phyloP scores from a whole-genome alignment of 1,284 basidiomycete genomes.

The Ustilago loliicola region DNA sequence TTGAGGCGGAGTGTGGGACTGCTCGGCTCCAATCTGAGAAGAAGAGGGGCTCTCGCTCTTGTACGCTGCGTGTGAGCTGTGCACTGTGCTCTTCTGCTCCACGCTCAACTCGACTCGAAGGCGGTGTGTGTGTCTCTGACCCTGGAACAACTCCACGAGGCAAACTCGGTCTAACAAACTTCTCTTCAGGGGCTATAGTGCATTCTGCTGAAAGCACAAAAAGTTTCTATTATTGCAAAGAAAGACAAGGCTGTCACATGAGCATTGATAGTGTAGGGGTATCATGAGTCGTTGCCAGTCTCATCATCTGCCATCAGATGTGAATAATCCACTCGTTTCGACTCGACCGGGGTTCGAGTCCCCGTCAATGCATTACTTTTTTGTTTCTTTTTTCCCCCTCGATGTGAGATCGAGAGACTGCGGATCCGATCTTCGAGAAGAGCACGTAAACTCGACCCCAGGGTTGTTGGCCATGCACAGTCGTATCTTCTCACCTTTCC shows the following conservation, averaged over 20 bases:
- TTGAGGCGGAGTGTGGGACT: too few species aligned
- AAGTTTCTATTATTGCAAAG: background rate
- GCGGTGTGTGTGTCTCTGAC: background rate
- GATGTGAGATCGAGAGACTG: background rate
- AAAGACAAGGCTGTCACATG: background rate
- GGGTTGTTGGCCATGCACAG: background rate
- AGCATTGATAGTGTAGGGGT: slow-evolving; percentile 57
- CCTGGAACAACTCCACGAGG: background rate
- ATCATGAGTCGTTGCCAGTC: slow-evolving; percentile 55
- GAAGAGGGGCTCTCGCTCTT: slow-evolving; percentile 2
- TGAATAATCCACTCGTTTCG: slow-evolving; percentile 37
- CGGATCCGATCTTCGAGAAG: slow-evolving; percentile 25
- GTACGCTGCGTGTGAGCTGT: background rate
- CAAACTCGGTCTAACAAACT: slow-evolving; percentile 2
- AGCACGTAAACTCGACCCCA: background rate
- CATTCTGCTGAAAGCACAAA: background rate
- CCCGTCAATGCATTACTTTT: slow-evolving; percentile 56
- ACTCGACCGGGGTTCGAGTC: slow-evolving; percentile 62
- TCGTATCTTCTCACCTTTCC: slow-evolving; percentile 5
- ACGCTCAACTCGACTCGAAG: background rate
- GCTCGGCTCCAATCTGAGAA: background rate
- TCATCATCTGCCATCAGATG: slow-evolving; percentile 22
- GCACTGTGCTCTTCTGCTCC: background rate
- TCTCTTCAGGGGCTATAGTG: too few species aligned
- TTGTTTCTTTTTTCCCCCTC: too few species aligned